A percentile compares a stretch with the other conserved stretches of the same genome.
These are phyloP conservation scores for Phytophthora europaea DNA, from an alignment of 352 stramenopile species.

Conservation along the genomic window DNA sequence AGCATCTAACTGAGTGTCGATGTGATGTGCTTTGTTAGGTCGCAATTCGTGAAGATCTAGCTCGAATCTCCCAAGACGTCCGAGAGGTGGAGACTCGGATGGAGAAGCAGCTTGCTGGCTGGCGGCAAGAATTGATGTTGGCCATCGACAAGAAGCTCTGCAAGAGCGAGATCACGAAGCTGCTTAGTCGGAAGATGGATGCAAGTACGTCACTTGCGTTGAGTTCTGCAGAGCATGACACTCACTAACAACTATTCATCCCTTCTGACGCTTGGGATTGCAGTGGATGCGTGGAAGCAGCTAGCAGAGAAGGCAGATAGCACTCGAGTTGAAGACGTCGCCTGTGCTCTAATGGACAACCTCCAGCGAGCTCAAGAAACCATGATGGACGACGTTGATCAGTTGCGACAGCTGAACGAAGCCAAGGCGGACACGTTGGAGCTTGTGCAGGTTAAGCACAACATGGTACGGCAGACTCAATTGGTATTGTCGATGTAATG, in stretches of 20 bases:
- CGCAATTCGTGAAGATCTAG: constrained; percentile 15
- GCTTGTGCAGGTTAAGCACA: constrained; percentile 51
- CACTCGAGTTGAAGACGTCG: constrained; percentile 41
- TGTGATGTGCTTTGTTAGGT: constrained; percentile 17
- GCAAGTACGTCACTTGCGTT: constrained; percentile 32
- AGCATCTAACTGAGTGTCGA: not conserved
- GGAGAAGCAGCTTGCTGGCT: constrained; percentile 24
- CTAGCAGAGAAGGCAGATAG: constrained; percentile 48
- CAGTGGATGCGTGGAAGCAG: constrained; percentile 55
- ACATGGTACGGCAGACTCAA: constrained; percentile 40
- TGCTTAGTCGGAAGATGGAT: constrained; percentile 57
- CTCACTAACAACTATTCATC: not conserved
- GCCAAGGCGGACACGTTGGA: constrained; percentile 35
- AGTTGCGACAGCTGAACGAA: constrained; percentile 25
- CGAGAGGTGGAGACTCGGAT: constrained; percentile 31
- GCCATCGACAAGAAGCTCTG: constrained; percentile 33
- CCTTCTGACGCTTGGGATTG: not conserved
- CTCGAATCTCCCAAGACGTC: constrained; percentile 15
- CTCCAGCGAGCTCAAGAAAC: constrained; percentile 43
- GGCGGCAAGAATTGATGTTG: constrained; percentile 34
- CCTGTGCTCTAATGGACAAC: constrained; percentile 33
- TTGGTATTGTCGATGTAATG: not conserved
- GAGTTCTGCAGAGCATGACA: not conserved
- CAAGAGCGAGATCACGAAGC: constrained; percentile 43
- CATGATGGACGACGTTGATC: constrained; percentile 31